Evolutionary conservation across 2,329 filamentous ascomycete genomes (phyloP).

Genomic region (Fusarium illudens): DNA sequence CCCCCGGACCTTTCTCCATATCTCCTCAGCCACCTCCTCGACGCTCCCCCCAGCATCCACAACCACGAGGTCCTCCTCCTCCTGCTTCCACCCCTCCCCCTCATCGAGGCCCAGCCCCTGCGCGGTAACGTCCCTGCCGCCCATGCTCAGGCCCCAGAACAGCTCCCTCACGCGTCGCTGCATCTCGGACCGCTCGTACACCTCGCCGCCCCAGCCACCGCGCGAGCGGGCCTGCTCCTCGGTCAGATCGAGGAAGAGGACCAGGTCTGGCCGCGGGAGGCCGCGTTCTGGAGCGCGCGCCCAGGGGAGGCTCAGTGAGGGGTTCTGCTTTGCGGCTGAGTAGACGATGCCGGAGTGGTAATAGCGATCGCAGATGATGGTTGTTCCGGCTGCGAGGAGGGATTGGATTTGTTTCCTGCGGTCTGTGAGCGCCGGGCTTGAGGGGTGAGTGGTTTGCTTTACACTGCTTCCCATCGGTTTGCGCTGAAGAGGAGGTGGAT

Average conservation of each 20-base stretch:
- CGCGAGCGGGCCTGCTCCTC: slow-evolving; percentile 75
- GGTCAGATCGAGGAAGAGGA: slow-evolving; percentile 85
- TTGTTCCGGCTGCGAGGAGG: slow-evolving; percentile 71
- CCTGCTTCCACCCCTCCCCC: slow-evolving; percentile 52
- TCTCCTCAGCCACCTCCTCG: slow-evolving; percentile 64
- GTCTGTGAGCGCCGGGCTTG: not conserved
- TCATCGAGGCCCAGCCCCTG: slow-evolving; percentile 37
- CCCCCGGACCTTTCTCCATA: slow-evolving; percentile 62
- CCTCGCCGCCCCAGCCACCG: slow-evolving; percentile 88
- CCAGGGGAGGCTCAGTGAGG: slow-evolving; percentile 76
- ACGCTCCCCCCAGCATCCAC: slow-evolving; percentile 63
- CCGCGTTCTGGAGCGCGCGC: slow-evolving; percentile 85
- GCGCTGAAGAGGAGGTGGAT: slow-evolving; percentile 92
- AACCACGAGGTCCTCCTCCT: slow-evolving; percentile 63
- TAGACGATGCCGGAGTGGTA: slow-evolving; percentile 96
- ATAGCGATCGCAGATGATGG: slow-evolving; percentile 89
- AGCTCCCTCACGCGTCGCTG: slow-evolving; percentile 80
- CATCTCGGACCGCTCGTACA: slow-evolving; percentile 87
- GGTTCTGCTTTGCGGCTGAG: slow-evolving; percentile 84
- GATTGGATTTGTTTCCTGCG: slow-evolving; percentile 60
- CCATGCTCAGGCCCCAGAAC: slow-evolving; percentile 68
- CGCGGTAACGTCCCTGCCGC: slow-evolving; percentile 50
- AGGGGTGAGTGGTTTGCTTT: slow-evolving; percentile 21
- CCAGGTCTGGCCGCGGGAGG: slow-evolving; percentile 85
- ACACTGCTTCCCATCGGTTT: slow-evolving; percentile 84